Base-by-base conservation (phyloP, 345 rosid species). In the Bretschneidera sinensis region DNA sequence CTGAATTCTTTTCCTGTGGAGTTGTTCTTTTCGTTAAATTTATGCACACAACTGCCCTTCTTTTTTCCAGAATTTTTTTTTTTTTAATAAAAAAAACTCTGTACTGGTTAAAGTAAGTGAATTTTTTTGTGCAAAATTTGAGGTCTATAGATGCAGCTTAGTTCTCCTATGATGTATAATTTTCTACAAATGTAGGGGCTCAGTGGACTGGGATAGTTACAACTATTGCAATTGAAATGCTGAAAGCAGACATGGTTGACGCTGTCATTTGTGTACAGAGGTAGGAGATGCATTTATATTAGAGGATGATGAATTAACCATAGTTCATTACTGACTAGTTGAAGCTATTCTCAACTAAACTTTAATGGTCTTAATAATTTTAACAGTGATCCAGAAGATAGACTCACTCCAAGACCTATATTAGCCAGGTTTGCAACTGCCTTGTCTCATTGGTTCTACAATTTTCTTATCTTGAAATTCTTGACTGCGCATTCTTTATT, bases 131-230 rank as follows among this genome's bases (percentile, higher is more conserved):
- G 49, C 21, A 60, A 33, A 21, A 43, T 59, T 60, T 54, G 45
- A 39, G 45, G 45, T 1, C 45, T 7, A 39, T 1, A 4, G 15
- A 11, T 60, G 50, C 43, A 47, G 22, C 62, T 49, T 65, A 53
- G 58, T 33, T 17, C 55, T 48, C 25, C 15, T 63, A 51, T 33
- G 48, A 23, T 43, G 62, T 59, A 57, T 47, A 45, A 66, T 61
- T 55, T 55, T 54, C 51, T 67, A 57, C 61, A 33, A 24, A 51
- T 74, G 63, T 61, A 92, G 98, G 98, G 71, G 98, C 97, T 54
- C 98, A 92, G 57, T 92, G 98, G 98, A 92, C 98, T 2, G 98
- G 98, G 20, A 84, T 92, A 63, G 97, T 92, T 20, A 92, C 98
- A 54, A 87, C 96, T 31, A 92, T 92, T 63, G 98, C 98, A 35